A percentile compares a stretch with the other conserved stretches of the same genome.
phyloP scores from a whole-genome alignment of 371 early-diverging fungal species.

The Homolaphlyctis polyrhiza region DNA sequence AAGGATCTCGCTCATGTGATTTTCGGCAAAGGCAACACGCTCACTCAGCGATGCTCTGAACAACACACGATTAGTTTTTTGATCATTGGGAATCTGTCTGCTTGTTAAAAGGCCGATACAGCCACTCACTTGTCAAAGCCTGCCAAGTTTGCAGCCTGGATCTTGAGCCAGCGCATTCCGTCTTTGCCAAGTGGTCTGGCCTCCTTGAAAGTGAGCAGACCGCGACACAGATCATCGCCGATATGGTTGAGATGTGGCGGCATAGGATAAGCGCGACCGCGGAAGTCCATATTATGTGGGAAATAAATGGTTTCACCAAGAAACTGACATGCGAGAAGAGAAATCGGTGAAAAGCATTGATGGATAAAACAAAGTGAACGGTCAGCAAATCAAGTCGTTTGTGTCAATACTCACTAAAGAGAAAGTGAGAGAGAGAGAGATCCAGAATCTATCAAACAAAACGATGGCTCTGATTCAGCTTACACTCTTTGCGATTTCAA shows the following conservation, averaged over 20 bases:
- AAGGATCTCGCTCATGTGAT: constrained; percentile 67
- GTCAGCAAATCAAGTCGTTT: too few relatives aligned
- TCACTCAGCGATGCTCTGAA: constrained; percentile 70
- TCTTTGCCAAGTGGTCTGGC: constrained; percentile 79
- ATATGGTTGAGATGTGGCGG: constrained; percentile 94
- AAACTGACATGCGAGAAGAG: constrained; percentile 45
- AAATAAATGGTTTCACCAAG: constrained; percentile 87
- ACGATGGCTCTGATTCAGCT: constrained; percentile 20
- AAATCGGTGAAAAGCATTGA: background rate
- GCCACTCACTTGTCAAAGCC: constrained; percentile 81
- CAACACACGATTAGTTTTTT: too few relatives aligned
- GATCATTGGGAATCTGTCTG: background rate
- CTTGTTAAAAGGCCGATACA: background rate
- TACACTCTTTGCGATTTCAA: constrained; percentile 91
- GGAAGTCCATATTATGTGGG: constrained; percentile 97
- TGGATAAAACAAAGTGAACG: too few relatives aligned
- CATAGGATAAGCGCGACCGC: constrained; percentile 97
- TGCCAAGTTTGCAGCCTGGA: constrained; percentile 90
- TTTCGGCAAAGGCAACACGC: constrained; percentile 67
- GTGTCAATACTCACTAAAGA: too few relatives aligned
- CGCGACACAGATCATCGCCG: constrained; percentile 94
- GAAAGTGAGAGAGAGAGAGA: too few relatives aligned
- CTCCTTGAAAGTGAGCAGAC: constrained; percentile 77
- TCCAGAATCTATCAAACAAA: too few relatives aligned
- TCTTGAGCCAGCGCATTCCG: constrained; percentile 91